A percentile compares a stretch with the other conserved stretches of the same genome.
Evolutionary conservation across 768 basidiomycete species (phyloP).

Genomic region (Tricholoma hemisulphureum): DNA sequence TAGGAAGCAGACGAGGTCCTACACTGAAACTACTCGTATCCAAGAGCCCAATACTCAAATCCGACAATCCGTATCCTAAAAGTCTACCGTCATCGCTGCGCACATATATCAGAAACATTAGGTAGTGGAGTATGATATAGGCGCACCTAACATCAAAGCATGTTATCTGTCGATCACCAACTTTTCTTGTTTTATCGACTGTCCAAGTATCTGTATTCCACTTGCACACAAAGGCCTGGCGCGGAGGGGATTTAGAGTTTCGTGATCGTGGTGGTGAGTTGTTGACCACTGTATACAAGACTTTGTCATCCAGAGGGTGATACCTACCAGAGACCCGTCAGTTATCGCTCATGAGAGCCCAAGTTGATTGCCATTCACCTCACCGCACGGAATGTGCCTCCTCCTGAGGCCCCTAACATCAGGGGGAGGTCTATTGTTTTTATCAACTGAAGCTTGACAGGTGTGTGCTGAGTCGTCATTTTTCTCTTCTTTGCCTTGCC

Average conservation of each 20-base stretch:
- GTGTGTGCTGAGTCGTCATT: slow-evolving; percentile 9
- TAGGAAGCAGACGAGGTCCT: slow-evolving; percentile 22
- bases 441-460: slow-evolving; percentile 34
- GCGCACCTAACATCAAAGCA: slow-evolving; percentile 84
- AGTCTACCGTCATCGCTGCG: slow-evolving; percentile 75
- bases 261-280: slow-evolving; percentile 57
- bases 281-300: slow-evolving; percentile 74
- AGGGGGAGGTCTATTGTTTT: slow-evolving; percentile 55
- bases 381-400: slow-evolving; percentile 64
- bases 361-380: slow-evolving; percentile 31
- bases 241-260: slow-evolving; percentile 50
- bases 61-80: slow-evolving; percentile 84
- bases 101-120: slow-evolving; percentile 5
- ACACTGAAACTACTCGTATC: slow-evolving; percentile 80
- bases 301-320: slow-evolving; percentile 48
- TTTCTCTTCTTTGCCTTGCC: slow-evolving; percentile 33
- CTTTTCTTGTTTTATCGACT: slow-evolving; percentile 62
- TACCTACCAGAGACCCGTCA: slow-evolving; percentile 38
- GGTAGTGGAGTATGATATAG: neutral
- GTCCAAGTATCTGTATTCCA: slow-evolving; percentile 77
- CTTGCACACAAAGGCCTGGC: slow-evolving; percentile 64
- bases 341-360: neutral
- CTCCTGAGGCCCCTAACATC: slow-evolving; percentile 42
- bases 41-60: slow-evolving; percentile 79
- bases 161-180: slow-evolving; percentile 79